Base-by-base conservation (phyloP, 2,329 filamentous ascomycete species). In the Stemphylium vesicarium region DNA sequence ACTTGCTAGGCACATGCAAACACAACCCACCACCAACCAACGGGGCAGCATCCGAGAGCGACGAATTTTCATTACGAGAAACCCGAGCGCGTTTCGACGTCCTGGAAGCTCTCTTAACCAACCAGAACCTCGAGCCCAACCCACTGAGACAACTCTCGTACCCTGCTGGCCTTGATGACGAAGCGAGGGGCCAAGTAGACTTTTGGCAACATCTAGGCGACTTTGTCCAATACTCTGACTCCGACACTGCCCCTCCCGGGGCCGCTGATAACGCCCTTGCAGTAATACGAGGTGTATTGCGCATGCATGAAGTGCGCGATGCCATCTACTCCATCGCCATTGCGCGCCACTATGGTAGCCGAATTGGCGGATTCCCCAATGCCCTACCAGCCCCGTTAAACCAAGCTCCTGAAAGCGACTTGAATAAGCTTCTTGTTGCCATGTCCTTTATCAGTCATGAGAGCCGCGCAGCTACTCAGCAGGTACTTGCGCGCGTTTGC, bases 261-360 rank as follows among this genome's bases (percentile, higher is more conserved):
- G 80, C 83, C 49, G 84, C 91, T 32, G 88, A 92, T 48, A 83
- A 86, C 22, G 84, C 85, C 1, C 79, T 96, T 26, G 76, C 75
- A 4, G 82, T 82, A 46, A 85, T 92, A 74, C 87, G 91, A 29
- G 83, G 83, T 51, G 81, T 94, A 18, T 82, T 96, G 11, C 89
- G 92, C 63, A 89, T 89, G 42, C 85, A 88, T 20, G 93, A 97
- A 77, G 95, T 94, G 68, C 87, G 93, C 48, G 92, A 97, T 72
- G 88, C 96, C 15, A 85, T 97, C 52, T 96, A 96, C 76, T 95
- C 91, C 0, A 88, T 96, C 62, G 91, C 90, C 8, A 85, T 96
- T 50, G 87, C 90, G 13, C 87, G 92, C 22, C 86, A 93, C 59
- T 81, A 92, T 44, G 87, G 89, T 40, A 86, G 87, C 29, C 84